A percentile compares a stretch with the other conserved stretches of the same genome.
phyloP scores from a whole-genome alignment of 352 stramenopile genomes.

The Phytopythium vexans region DNA sequence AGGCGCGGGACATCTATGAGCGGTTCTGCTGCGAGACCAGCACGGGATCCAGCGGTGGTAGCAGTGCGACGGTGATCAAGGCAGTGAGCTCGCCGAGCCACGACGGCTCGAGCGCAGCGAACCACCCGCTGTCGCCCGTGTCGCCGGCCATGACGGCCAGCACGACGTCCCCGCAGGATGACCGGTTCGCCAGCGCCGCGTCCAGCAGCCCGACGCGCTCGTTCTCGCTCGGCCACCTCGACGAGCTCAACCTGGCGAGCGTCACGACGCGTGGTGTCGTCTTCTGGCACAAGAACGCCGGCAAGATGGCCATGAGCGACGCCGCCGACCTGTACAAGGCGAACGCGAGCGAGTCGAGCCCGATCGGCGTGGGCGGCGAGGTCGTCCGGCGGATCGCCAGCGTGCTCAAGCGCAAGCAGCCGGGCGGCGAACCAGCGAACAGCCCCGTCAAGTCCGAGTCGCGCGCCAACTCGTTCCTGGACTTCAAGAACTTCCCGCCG shows the following conservation, averaged over 20 bases:
- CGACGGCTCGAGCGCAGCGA: not conserved
- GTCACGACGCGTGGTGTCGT: constrained; percentile 61
- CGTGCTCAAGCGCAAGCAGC: constrained; percentile 39
- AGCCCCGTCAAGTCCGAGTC: constrained; percentile 9
- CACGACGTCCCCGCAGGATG: constrained; percentile 18
- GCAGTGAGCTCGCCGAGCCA: not conserved
- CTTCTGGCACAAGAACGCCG: constrained; percentile 60
- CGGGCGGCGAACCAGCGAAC: constrained; percentile 1
- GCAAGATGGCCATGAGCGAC: constrained; percentile 29
- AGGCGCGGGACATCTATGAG: constrained; percentile 60
- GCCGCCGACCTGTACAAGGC: constrained; percentile 34
- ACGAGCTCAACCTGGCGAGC: constrained; percentile 58
- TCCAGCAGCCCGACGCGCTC: constrained; percentile 13
- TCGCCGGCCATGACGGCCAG: constrained; percentile 14
- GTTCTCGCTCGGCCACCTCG: constrained; percentile 45
- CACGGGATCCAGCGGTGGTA: not conserved
- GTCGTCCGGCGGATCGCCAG: constrained; percentile 45
- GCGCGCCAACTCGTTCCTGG: constrained; percentile 13
- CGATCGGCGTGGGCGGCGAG: constrained; percentile 56
- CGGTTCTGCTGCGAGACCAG: constrained; percentile 35
- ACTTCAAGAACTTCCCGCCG: constrained; percentile 14
- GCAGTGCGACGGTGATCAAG: not conserved
- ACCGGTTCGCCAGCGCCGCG: constrained; percentile 12
- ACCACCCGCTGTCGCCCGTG: constrained; percentile 16
- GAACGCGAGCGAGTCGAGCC: constrained; percentile 30